A percentile compares a stretch with the other conserved stretches of the same genome.
phyloP scores from a whole-genome alignment of 768 basidiomycete genomes.

The Mycena haematopus region DNA sequence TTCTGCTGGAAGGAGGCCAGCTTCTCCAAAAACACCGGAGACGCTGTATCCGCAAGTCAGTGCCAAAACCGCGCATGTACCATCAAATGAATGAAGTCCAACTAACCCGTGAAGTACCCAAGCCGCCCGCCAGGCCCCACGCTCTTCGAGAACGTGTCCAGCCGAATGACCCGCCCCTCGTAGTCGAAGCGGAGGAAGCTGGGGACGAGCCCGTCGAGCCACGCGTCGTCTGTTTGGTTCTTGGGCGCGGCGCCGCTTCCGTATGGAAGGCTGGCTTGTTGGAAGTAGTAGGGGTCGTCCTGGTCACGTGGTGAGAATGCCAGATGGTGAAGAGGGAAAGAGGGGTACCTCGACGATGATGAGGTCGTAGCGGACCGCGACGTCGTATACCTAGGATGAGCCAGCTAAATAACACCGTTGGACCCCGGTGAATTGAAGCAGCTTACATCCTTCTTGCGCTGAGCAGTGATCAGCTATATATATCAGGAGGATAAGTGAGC shows the following conservation, averaged over 20 bases:
- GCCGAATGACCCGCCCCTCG: conserved; percentile 70
- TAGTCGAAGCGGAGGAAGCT: conserved; percentile 50
- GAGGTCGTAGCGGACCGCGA: conserved; percentile 66
- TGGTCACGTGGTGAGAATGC: conserved; percentile 57
- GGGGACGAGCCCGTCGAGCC: conserved; percentile 29
- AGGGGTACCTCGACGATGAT: conserved; percentile 20
- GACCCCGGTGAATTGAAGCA: conserved; percentile 46
- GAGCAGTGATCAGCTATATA: conserved; percentile 23
- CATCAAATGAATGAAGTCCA: no score
- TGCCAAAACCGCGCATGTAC: no score
- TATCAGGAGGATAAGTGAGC: not conserved
- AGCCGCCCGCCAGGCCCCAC: conserved; percentile 44
- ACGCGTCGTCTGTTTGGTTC: conserved; percentile 27
- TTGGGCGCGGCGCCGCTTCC: conserved; percentile 12
- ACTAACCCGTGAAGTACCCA: conserved; percentile 64
- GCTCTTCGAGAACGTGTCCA: conserved; percentile 67
- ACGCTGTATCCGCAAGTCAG: no score
- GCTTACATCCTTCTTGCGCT: conserved; percentile 22
- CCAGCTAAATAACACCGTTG: conserved; percentile 54
- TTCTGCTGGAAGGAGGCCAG: conserved; percentile 42
- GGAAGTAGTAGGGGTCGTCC: conserved; percentile 71
- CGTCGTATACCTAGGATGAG: conserved; percentile 54
- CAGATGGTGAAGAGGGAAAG: not conserved
- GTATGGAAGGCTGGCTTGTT: conserved; percentile 46
- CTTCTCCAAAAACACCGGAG: conserved; percentile 61